Base-by-base conservation (phyloP, 2,329 filamentous ascomycete species). In the Diaporthe caulivora region DNA sequence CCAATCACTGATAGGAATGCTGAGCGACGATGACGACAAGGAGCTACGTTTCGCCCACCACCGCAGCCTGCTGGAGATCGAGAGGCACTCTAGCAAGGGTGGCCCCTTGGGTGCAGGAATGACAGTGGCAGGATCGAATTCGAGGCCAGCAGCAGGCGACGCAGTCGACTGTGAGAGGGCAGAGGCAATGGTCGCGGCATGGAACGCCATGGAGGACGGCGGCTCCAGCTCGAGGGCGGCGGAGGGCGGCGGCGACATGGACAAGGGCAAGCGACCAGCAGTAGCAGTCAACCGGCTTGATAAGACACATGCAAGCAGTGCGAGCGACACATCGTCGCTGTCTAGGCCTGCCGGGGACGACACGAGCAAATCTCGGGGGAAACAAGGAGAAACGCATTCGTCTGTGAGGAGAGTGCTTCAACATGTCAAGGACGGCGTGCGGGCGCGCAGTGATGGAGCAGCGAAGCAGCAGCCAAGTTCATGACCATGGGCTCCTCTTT, bases 21-120 rank as follows among this genome's bases (percentile, higher is more conserved):
- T 65, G 21, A 51, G 60, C 29, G 60, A 49, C 29, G 60, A 65
- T 21, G 60, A 65, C 42, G 60, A 65, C 60, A 65, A 65, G 29
- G 44, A 65, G 60, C 29, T 65, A 26, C 60, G 60, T n/a, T 65
- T 65, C 21, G 60, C 60, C 21, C 60, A 65, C 60, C 60, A 65
- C 60, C 60, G 60, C 42, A 65, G 29, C 29, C 60, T 65, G 13
- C 60, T 65, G 13, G 60, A 65, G 60, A 65, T 65, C 42, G 60
- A 65, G 44, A 49, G 60, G 60, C 60, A 42, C 42, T 49, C 60
- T 18, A 51, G 42, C 44, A 65, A 65, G 15, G 60, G 60, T 24
- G 44, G 60, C 6, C 60, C 44, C 7, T 10, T 2, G 10, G 42
- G 44, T 24, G 21, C 29, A 18, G 60, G 60, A 29, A 42, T 42